phyloP scores from a whole-genome alignment of 2,329 filamentous ascomycete genomes.

The Aulographum hederae region DNA sequence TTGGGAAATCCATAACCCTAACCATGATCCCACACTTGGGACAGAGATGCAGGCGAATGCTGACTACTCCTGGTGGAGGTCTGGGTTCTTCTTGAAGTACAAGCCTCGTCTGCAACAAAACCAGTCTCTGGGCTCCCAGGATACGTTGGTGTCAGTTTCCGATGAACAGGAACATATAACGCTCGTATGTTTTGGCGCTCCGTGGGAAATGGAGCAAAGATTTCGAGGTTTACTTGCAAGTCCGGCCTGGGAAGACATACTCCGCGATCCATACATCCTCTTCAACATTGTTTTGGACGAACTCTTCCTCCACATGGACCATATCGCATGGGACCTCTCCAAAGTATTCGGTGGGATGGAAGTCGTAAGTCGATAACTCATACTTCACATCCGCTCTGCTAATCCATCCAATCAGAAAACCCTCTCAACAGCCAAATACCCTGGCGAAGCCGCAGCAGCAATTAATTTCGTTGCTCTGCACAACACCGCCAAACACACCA shows the following conservation, averaged over 20 bases:
- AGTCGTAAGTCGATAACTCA: slow-evolving; percentile 8
- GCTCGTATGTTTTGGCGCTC: slow-evolving; percentile 14
- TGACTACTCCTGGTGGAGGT: too few species aligned
- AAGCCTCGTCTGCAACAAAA: too few species aligned
- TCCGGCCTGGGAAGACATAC: slow-evolving; percentile 9
- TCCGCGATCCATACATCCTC: slow-evolving; percentile 15
- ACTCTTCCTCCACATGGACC: slow-evolving; percentile 14
- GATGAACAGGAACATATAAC: too few species aligned
- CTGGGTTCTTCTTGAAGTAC: too few species aligned
- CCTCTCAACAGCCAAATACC: slow-evolving; percentile 8
- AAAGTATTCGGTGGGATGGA: slow-evolving; percentile 15
- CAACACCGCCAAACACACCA: too few species aligned
- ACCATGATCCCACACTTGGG: too few species aligned
- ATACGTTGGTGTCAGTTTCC: too few species aligned
- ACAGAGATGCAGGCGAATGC: too few species aligned
- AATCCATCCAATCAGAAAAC: slow-evolving; percentile 7
- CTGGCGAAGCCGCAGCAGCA: slow-evolving; percentile 8
- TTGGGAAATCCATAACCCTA: too few species aligned
- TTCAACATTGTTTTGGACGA: slow-evolving; percentile 14
- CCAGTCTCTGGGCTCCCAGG: too few species aligned
- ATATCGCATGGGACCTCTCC: slow-evolving; percentile 12
- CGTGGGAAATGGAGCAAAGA: slow-evolving; percentile 7
- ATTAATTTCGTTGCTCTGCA: slow-evolving; percentile 12
- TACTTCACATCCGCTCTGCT: slow-evolving; percentile 3
- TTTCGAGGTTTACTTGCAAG: slow-evolving; percentile 7